Conservation (phyloP, 768 basidiomycete genomes). For the Mycena maculata region DNA sequence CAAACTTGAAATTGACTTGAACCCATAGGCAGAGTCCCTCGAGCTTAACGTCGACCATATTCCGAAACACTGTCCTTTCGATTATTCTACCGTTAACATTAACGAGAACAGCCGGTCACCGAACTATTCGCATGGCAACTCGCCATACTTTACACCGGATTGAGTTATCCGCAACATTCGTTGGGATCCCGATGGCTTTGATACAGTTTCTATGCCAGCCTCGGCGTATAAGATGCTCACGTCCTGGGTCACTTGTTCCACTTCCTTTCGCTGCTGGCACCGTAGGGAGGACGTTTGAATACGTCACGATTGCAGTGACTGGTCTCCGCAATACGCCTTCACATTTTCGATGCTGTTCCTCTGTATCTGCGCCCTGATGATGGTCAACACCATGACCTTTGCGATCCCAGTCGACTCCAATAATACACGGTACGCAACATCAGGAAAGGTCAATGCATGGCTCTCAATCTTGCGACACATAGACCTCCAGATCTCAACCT, state of each 20-base stretch:
- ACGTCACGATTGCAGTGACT: not conserved
- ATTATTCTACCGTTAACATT: no score
- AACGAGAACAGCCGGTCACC: no score
- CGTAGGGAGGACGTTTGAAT: conserved; percentile 7
- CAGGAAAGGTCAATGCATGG: not conserved
- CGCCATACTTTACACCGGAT: no score
- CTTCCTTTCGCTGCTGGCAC: conserved; percentile 13
- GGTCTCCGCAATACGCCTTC: no score
- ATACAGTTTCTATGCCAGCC: not conserved
- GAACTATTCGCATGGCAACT: not conserved
- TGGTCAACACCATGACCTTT: not conserved
- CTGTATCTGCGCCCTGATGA: not conserved
- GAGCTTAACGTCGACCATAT: no score
- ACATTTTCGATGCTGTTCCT: not conserved
- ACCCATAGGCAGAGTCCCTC: no score
- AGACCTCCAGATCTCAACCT: not conserved
- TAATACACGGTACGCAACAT: not conserved
- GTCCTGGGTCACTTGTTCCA: not conserved
- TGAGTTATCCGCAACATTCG: no score
- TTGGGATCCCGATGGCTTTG: no score
- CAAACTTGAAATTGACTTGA: no score
- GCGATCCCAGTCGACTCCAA: conserved; percentile 2
- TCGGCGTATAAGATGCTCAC: not conserved
- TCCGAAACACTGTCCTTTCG: no score
- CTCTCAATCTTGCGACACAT: not conserved